Evolutionary conservation across 257 asterid species (phyloP), one percentile per base, ranked within the genome.

Genomic region (Plantago ovata): DNA sequence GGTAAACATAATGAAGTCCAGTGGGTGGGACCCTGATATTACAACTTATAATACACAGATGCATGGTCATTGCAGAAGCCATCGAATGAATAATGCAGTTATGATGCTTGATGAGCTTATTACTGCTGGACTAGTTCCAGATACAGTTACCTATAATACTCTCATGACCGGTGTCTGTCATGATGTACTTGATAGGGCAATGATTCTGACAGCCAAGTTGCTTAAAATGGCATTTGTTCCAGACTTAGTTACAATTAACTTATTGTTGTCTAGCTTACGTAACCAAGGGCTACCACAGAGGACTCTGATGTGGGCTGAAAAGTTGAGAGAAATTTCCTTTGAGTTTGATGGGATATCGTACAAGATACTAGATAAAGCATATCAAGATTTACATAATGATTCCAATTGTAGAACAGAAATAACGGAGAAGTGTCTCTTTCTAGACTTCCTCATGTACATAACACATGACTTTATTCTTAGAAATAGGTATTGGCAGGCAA

Each of bases 221-320:
- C 93, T 88, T 45, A 92, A 86, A 80, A 76, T 82, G 84, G 94
- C 90, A 10, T 92, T 85, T 75, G 82, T 82, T 40, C 98, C 96
- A 1, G 81, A 92, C 71, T 67, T 75, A 46, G 91, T 92, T 38
- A 92, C 98, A 0, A 58, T 75, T 51, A 92, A 88, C 69, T 63
- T 84, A 56, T 67, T 92, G 66, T 60, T 92, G 78, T 92, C 98
- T 54, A 83, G 82, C 61, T 74, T 92, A n/a, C 62, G 79, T 62
- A 92, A 85, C 76, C 89, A 85, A 66, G 98, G 98, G 67, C 68
- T 80, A 53, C 96, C 95, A 7, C 83, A 81, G 28, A 83, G 91
- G 76, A 56, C 96, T 11, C 40, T 73, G 51, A 84, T 82, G 90
- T 88, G 96, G 98, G 95, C 81, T 3, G 69, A 85, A 68, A 88